These are phyloP conservation scores for Yamadazyma triangularis DNA, from an alignment of 1,139 yeast species.

Conservation along the genomic window DNA sequence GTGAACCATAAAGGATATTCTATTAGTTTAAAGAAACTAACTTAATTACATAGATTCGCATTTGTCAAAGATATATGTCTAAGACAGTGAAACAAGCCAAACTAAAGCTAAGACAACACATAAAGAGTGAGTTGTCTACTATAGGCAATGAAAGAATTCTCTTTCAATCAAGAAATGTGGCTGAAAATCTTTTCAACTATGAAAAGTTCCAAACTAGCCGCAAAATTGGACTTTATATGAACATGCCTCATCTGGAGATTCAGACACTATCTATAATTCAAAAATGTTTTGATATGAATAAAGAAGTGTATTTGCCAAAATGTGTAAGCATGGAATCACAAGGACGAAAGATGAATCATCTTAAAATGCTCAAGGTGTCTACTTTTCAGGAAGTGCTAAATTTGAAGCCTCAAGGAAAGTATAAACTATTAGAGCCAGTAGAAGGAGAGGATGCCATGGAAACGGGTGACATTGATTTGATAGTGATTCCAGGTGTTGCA, in stretches of 20 bases:
- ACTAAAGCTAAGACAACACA: conserved; percentile 13
- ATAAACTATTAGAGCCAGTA: conserved; percentile 64
- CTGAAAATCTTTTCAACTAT: conserved; percentile 23
- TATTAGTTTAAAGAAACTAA: too few relatives aligned
- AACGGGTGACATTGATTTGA: conserved; percentile 53
- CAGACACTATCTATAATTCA: conserved; percentile 50
- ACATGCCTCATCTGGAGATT: conserved; percentile 61
- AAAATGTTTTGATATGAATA: conserved; percentile 42
- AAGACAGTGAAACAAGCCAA: conserved; percentile 9
- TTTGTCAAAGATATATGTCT: not conserved
- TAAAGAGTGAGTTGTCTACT: conserved; percentile 14
- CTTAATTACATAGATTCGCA: not conserved
- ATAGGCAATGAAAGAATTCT: conserved; percentile 12
- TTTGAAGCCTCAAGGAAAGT: conserved; percentile 66
- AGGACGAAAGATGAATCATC: conserved; percentile 38
- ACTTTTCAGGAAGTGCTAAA: conserved; percentile 35
- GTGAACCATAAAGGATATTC: too few relatives aligned
- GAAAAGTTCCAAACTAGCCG: conserved; percentile 40
- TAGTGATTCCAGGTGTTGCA: conserved; percentile 85
- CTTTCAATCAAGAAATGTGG: conserved; percentile 20
- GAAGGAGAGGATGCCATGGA: conserved; percentile 32
- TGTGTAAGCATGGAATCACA: conserved; percentile 24
- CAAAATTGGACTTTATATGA: conserved; percentile 60
- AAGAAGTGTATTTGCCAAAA: conserved; percentile 48
- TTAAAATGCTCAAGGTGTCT: conserved; percentile 54